Evolutionary conservation across 2,329 filamentous ascomycete species (phyloP), one percentile per base, ranked within the genome.

Genomic region (Tolypocladium inflatum): DNA sequence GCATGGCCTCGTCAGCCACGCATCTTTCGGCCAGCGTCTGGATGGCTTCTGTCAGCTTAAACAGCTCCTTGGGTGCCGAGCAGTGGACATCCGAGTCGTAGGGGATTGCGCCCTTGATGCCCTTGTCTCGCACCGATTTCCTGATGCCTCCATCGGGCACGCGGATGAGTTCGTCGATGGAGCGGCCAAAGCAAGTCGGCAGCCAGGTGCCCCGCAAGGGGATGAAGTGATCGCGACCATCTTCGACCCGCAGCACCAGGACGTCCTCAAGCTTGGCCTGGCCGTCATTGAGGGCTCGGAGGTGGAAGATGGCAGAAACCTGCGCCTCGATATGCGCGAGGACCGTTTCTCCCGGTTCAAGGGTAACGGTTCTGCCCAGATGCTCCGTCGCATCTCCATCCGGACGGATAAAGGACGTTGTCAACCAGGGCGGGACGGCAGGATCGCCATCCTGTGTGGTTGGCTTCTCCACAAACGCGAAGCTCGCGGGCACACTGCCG

Each of bases 181-280:
- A 92, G 42, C 90, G 85, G 0, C 90, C 90, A 54, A 97, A 89
- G 65, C 86, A 89, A 0, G 90, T 91, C 10, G 89, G 88, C 4
- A 87, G 76, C 93, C 94, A 99, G 1, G 74, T 77, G 0, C 83
- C 94, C 30, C 83, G 85, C 0, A 96, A 78, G 0, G 91, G 88
- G 43, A 99, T 84, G 68, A 99, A 99, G 68, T 97, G 89, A 66
- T 99, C 94, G 54, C 91, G 83, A 0, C 95, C 95, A 56, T 88
- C 84, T 13, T 85, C 80, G 6, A 99, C 89, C 1, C 91, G 86
- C 10, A 99, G 79, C 2, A 99, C 87, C 9, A 99, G 78, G 3
- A 99, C 86, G 63, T 97, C 91, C 61, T 97, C 93, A 0, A 99
- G 76, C 9, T 76, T 76, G 4, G 77, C 70, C 2, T 79, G 77